Conservation (phyloP, 495 filamentous ascomycete genomes). For the Penicillium ochrochloron region DNA sequence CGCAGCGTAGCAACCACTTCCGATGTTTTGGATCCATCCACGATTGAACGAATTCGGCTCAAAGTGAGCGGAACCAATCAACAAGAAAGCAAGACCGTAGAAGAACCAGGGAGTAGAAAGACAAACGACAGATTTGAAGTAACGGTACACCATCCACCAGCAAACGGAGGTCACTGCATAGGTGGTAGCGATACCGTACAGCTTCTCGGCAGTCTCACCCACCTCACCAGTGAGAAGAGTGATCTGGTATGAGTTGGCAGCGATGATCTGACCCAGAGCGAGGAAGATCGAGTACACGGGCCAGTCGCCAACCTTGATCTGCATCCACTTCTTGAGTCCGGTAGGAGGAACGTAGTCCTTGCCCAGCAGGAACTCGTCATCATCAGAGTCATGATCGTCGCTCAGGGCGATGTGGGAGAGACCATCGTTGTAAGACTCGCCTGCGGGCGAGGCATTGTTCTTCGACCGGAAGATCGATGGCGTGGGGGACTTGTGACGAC, state of each 20-base stretch:
- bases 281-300: constrained; percentile 72
- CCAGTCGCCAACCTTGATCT: constrained; percentile 62
- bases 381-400: constrained; percentile 29
- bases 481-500: constrained; percentile 50
- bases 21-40: constrained; percentile 55
- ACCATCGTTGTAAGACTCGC: constrained; percentile 38
- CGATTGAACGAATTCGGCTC: constrained; percentile 43
- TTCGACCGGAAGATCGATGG: constrained; percentile 48
- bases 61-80: constrained; percentile 67
- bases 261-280: constrained; percentile 70
- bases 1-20: constrained; percentile 49
- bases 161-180: constrained; percentile 64
- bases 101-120: constrained; percentile 65
- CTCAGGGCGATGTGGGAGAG: constrained; percentile 37
- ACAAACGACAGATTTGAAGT: constrained; percentile 62
- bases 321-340: constrained; percentile 60
- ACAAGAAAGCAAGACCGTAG: constrained; percentile 67
- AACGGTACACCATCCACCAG: constrained; percentile 70
- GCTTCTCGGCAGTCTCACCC: constrained; percentile 63
- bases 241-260: constrained; percentile 74
- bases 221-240: constrained; percentile 68
- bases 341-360: constrained; percentile 67
- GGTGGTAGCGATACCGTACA: constrained; percentile 69
- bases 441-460: constrained; percentile 37
- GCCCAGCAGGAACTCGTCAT: constrained; percentile 67